Evolutionary conservation across 2,329 filamentous ascomycete species (phyloP).

Genomic region (Paecilomyces variotii): DNA sequence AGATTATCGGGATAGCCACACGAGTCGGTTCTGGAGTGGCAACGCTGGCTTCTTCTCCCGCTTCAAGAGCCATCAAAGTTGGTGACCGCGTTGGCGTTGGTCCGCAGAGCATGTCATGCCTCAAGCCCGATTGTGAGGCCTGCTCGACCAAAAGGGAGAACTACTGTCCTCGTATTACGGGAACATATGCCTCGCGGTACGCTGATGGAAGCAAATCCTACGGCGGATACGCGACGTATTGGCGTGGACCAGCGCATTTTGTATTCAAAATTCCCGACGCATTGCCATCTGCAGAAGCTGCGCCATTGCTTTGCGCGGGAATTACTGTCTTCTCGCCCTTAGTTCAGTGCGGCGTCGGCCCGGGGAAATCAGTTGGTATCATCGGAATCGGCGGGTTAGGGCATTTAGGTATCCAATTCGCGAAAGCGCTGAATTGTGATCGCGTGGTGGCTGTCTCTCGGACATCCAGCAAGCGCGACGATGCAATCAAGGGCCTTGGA

Average conservation of each 20-base stretch:
- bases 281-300: conserved; percentile 43
- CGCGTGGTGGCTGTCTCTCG: conserved; percentile 51
- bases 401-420: conserved; percentile 17
- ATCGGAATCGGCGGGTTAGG: conserved; percentile 67
- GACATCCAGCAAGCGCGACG: conserved; percentile 40
- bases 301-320: conserved; percentile 71
- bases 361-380: conserved; percentile 63
- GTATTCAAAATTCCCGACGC: conserved; percentile 48
- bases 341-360: conserved; percentile 57
- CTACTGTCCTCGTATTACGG: conserved; percentile 30
- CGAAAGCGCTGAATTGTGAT: conserved; percentile 61
- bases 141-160: conserved; percentile 32
- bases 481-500: conserved; percentile 45
- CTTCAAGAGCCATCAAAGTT: conserved; percentile 39
- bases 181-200: conserved; percentile 31
- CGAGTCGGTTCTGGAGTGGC: conserved; percentile 42
- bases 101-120: conserved; percentile 51
- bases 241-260: conserved; percentile 52
- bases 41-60: conserved; percentile 14
- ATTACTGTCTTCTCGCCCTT: conserved; percentile 67
- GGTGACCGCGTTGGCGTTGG: conserved; percentile 59
- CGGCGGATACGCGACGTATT: conserved; percentile 55
- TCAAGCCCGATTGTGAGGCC: conserved; percentile 32
- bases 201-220: conserved; percentile 49
- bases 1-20: conserved; percentile 54